phyloP scores from a whole-genome alignment of 148 eudicot genomes.

The Polygonum maritimum region DNA sequence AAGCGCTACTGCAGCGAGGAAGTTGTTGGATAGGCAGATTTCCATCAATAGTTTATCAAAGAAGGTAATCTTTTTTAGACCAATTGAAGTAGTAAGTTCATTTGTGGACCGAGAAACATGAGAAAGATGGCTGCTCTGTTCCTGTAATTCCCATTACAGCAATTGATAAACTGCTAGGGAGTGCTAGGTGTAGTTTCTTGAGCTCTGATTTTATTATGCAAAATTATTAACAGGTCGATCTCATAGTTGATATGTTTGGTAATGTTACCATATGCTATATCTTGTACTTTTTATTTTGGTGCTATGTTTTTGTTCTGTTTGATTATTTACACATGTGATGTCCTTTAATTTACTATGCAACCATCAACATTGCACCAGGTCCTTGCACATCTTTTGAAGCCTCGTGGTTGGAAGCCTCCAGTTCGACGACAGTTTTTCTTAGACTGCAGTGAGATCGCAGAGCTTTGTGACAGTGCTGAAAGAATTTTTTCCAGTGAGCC shows the following conservation, averaged over 20 bases:
- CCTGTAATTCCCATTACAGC: not conserved
- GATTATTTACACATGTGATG: not conserved
- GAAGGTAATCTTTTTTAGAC: slow-evolving; percentile 43
- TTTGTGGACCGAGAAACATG: slow-evolving; percentile 1
- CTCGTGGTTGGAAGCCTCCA: slow-evolving; percentile 99
- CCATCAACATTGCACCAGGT: slow-evolving; percentile 33
- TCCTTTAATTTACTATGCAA: not conserved
- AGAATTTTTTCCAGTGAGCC: slow-evolving; percentile 91
- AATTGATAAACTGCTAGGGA: not conserved
- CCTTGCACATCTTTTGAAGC: slow-evolving; percentile 89
- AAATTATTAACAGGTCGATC: not conserved
- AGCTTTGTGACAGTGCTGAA: slow-evolving; percentile 98
- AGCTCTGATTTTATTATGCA: not conserved
- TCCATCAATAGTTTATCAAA: slow-evolving; percentile 90
- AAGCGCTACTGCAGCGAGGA: slow-evolving; percentile 92
- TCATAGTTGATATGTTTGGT: not conserved
- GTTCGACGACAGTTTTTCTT: slow-evolving; percentile 94
- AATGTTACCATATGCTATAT: not conserved
- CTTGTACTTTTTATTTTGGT: not conserved
- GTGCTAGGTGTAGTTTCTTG: not conserved
- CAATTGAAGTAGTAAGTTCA: not conserved
- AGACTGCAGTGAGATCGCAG: slow-evolving; percentile 97
- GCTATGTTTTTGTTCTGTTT: not conserved
- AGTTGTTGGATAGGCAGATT: slow-evolving; percentile 90
- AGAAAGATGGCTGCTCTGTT: not conserved